Percentiles rank a stretch among this genome's conserved stretches.
Evolutionary conservation across 331 rosid species (phyloP).

Genomic region (Malus hybrid): DNA sequence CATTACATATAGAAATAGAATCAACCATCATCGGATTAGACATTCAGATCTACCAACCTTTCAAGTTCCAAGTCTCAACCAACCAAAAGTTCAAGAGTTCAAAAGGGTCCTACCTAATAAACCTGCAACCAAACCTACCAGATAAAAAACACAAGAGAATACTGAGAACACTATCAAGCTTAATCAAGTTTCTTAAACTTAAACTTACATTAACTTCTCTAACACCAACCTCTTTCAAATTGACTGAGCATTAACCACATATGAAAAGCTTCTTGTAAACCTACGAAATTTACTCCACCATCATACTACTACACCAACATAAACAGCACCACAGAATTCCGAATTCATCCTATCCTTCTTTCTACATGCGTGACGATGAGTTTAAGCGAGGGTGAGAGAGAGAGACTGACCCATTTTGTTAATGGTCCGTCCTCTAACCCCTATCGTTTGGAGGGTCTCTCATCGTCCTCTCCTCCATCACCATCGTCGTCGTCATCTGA

Average conservation of each 20-base stretch:
- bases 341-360: conserved; percentile 12
- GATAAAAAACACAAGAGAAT: neutral
- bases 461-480: conserved; percentile 76
- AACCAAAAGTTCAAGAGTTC: conserved; percentile 15
- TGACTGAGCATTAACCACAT: conserved; percentile 19
- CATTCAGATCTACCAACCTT: neutral
- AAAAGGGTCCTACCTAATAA: conserved; percentile 19
- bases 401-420: conserved; percentile 40
- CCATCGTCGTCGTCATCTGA: conserved; percentile 42
- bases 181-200: conserved; percentile 8
- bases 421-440: conserved; percentile 36
- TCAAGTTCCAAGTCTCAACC: neutral
- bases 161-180: conserved; percentile 1
- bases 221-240: neutral
- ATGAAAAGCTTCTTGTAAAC: conserved; percentile 15
- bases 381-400: conserved; percentile 11
- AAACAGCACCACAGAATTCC: conserved; percentile 27
- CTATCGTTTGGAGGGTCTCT: conserved; percentile 83
- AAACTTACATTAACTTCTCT: conserved; percentile 12
- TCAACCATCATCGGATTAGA: too few relatives aligned
- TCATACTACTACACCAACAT: conserved; percentile 24
- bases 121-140: conserved; percentile 19
- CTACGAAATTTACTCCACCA: conserved; percentile 29
- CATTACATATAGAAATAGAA: too few relatives aligned
- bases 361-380: conserved; percentile 26